Base-by-base conservation (phyloP, 2,329 filamentous ascomycete genomes). In the Clarireedia homoeocarpa region DNA sequence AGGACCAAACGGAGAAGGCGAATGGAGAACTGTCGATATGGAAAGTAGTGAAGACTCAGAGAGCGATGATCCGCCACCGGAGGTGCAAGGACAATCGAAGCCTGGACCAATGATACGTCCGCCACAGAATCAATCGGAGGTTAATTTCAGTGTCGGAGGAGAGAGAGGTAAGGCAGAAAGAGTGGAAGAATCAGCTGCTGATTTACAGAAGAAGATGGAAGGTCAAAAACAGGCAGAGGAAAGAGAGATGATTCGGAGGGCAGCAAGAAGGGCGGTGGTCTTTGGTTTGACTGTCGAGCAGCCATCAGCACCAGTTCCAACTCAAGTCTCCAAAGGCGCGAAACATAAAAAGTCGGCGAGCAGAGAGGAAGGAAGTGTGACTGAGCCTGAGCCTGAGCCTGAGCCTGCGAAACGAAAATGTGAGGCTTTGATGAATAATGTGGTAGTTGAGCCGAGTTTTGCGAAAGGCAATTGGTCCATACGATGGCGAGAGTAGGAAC, bases 71-170 rank as follows among this genome's bases (percentile, higher is more conserved):
- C 7, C 12, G n/a, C 26, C 26, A 17, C 26, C 30, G 6, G 49
- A 54, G 44, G 6, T n/a, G 15, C 15, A 44, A 44, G 40, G 10
- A 23, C 40, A 44, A 44, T 44, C 17, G 17, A 38, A 27, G 5
- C 38, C 14, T 1, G 56, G 56, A 26, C 53, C 51, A 15, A 53
- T 40, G n/a, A 58, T 55, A 23, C 49, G 55, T 24, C 58, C 47
- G 15, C 39, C 52, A 12, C 59, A 60, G 40, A 47, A 55, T 3
- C 38, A 40, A 30, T 56, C 56, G 12, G 45, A 59, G 17, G 76
- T 82, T 58, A 82, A 83, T 51, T 78, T 77, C 45, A 80, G 77
- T 56, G 72, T 81, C 0, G 74, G 78, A 17, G 79, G 80, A 1
- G 79, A 82, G 60, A 80, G 79, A 56, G 77, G 79, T 0, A 69